A percentile compares a stretch with the other conserved stretches of the same genome.
phyloP scores from a whole-genome alignment of 2,329 filamentous ascomycete genomes.

The Ophiocordyceps camponoti-saundersi region DNA sequence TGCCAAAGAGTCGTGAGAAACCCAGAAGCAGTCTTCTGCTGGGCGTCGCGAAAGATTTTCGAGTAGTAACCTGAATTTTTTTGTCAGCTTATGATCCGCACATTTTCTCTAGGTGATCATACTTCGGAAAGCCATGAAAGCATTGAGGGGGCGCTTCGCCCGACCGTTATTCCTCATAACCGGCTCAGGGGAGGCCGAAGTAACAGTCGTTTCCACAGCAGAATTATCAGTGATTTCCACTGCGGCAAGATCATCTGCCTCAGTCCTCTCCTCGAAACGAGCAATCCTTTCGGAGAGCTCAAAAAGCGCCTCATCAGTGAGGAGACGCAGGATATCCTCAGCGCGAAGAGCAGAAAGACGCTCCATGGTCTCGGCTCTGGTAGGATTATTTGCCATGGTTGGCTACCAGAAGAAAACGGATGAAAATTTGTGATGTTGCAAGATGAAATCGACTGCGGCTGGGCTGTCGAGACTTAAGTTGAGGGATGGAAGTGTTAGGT shows the following conservation, averaged over 20 bases:
- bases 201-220: neutral
- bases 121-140: slow-evolving; percentile 17
- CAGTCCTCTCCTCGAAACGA: slow-evolving; percentile 2
- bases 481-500: neutral
- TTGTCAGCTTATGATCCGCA: neutral
- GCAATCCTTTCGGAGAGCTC: slow-evolving; percentile 7
- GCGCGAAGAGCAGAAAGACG: slow-evolving; percentile 4
- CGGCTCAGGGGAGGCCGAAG: neutral
- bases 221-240: neutral
- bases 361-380: slow-evolving; percentile 5
- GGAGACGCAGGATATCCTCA: slow-evolving; percentile 5
- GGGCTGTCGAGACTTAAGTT: neutral
- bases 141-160: slow-evolving; percentile 12
- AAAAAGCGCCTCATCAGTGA: slow-evolving; percentile 7
- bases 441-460: neutral
- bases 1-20: slow-evolving; percentile 31
- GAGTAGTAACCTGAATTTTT: slow-evolving; percentile 26
- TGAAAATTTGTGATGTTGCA: neutral
- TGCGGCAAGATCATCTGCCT: neutral
- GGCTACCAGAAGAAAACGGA: neutral
- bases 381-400: slow-evolving; percentile 3
- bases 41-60: slow-evolving; percentile 23
- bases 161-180: slow-evolving; percentile 3
- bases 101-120: slow-evolving; percentile 1
- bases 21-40: slow-evolving; percentile 35